Conservation (phyloP, 805 yeast genomes). For the Suhomyces tanzawaensis region DNA sequence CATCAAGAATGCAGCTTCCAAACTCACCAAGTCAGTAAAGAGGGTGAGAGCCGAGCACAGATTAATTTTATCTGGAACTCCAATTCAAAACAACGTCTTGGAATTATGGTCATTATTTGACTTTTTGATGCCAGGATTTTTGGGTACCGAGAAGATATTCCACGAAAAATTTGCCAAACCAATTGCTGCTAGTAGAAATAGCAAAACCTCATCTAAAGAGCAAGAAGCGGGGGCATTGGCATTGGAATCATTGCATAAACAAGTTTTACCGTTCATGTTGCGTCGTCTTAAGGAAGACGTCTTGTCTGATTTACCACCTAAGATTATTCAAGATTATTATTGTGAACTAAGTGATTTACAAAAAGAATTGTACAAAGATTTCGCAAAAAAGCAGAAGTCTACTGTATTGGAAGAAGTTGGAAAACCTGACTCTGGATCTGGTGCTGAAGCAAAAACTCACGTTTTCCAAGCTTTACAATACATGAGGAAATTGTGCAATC, state of each 20-base stretch:
- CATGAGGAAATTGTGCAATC: constrained; percentile 95
- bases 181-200: constrained; percentile 87
- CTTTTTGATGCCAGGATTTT: constrained; percentile 96
- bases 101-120: constrained; percentile 98
- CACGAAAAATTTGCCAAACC: constrained; percentile 98
- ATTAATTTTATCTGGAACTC: constrained; percentile 91
- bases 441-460: constrained; percentile 69
- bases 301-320: constrained; percentile 93
- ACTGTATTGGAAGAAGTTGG: constrained; percentile 63
- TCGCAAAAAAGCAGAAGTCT: constrained; percentile 79
- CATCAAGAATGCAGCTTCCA: constrained; percentile 86
- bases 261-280: constrained; percentile 92
- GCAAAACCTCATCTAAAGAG: constrained; percentile 85
- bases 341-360: constrained; percentile 93
- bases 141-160: constrained; percentile 91
- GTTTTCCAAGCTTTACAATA: constrained; percentile 97
- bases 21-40: constrained; percentile 86
- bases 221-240: constrained; percentile 98
- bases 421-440: constrained; percentile 29
- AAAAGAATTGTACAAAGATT: constrained; percentile 81
- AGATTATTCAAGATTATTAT: constrained; percentile 96
- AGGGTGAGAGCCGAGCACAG: constrained; percentile 82
- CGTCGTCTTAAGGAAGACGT: constrained; percentile 97
- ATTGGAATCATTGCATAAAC: constrained; percentile 92
- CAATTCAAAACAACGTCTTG: constrained; percentile 94